Evolutionary conservation across 108 stramenopile species (phyloP).

Genomic region (Chaetoceros tenuissimus): DNA sequence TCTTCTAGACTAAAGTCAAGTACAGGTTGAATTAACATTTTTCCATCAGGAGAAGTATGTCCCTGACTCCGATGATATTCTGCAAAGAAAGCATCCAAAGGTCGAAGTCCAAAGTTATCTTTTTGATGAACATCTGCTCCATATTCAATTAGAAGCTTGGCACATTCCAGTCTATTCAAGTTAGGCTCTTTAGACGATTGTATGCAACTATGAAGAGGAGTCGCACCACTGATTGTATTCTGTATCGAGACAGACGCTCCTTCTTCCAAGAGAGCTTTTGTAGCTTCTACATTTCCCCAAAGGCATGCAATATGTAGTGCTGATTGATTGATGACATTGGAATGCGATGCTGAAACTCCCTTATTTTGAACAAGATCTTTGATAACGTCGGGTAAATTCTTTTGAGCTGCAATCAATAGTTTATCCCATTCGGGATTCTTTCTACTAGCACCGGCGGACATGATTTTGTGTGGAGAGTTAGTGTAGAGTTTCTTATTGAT

Average conservation of each 20-base stretch:
- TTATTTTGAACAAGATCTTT: constrained; percentile 30
- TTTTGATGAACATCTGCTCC: constrained; percentile 33
- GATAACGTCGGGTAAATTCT: constrained; percentile 36
- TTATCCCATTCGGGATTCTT: constrained; percentile 56
- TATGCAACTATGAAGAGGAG: constrained; percentile 56
- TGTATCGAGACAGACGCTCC: constrained; percentile 41
- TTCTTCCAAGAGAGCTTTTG: constrained; percentile 33
- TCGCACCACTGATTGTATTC: constrained; percentile 43
- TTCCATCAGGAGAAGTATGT: too few relatives aligned
- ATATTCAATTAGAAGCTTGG: constrained; percentile 25
- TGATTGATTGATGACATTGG: constrained; percentile 61
- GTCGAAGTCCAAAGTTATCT: constrained; percentile 29
- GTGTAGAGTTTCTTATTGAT: too few relatives aligned
- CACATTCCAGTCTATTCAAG: constrained; percentile 23
- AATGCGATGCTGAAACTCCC: constrained; percentile 36
- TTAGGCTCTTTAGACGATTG: constrained; percentile 36
- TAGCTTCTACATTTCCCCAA: constrained; percentile 54
- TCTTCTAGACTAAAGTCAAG: too few relatives aligned
- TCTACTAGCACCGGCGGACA: too few relatives aligned
- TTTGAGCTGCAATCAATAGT: constrained; percentile 48
- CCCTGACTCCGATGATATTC: too few relatives aligned
- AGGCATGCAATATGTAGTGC: constrained; percentile 63
- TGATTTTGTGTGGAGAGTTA: too few relatives aligned
- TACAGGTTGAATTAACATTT: too few relatives aligned
- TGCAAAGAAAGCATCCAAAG: constrained; percentile 37